Conservation (phyloP, 768 basidiomycete genomes). For the Boletus sp. region DNA sequence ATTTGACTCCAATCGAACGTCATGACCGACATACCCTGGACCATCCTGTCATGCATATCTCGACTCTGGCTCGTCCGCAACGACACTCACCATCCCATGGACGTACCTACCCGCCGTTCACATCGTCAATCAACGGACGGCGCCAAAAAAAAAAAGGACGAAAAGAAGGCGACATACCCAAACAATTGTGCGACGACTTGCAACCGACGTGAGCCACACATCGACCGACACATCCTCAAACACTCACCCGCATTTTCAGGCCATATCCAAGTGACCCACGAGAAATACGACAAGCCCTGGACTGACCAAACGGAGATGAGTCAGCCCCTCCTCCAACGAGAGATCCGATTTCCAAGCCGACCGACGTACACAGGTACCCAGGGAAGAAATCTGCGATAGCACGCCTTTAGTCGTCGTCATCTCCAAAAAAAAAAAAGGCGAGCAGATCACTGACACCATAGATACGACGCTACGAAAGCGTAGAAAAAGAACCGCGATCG, state of each 20-base stretch:
- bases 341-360: neutral
- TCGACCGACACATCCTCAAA: conserved; percentile 6
- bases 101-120: conserved; percentile 23
- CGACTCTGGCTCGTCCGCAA: neutral
- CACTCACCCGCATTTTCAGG: conserved; percentile 46
- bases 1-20: conserved; percentile 85
- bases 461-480: conserved; percentile 52
- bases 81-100: conserved; percentile 44
- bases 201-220: neutral
- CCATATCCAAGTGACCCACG: conserved; percentile 57
- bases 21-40: conserved; percentile 62
- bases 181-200: conserved; percentile 47
- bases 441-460: conserved; percentile 51
- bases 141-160: neutral
- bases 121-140: neutral
- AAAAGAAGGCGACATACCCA: conserved; percentile 34
- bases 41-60: neutral
- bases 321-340: neutral
- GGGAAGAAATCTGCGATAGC: conserved; percentile 40
- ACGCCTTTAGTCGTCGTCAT: conserved; percentile 6
- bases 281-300: conserved; percentile 55
- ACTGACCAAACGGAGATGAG: conserved; percentile 24
- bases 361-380: conserved; percentile 42
- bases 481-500: conserved; percentile 78
- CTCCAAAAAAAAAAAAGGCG: neutral